Conservation (phyloP, 1,284 basidiomycete genomes). For the Trichosporon ovoides region DNA sequence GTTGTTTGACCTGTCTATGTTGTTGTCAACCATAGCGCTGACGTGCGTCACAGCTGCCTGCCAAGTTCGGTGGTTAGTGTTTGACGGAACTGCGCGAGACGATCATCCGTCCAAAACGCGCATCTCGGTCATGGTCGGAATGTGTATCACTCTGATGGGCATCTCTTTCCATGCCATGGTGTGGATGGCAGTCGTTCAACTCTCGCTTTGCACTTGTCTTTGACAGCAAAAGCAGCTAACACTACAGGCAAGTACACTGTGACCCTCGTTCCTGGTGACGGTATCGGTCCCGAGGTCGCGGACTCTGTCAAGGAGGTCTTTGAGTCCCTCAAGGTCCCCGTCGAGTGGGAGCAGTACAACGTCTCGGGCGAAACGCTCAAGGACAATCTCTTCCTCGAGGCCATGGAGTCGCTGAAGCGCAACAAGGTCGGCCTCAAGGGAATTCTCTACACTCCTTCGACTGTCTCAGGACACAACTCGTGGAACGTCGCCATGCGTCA, state of each 20-base stretch:
- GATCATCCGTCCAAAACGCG: background rate
- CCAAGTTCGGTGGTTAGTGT: conserved; percentile 89
- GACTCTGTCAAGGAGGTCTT: conserved; percentile 99
- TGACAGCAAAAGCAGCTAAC: background rate
- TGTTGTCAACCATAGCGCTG: conserved; percentile 3
- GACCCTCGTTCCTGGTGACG: conserved; percentile 92
- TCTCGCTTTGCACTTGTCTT: background rate
- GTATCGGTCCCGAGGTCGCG: conserved; percentile 94
- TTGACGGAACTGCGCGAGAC: conserved; percentile 47
- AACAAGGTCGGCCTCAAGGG: conserved; percentile 99
- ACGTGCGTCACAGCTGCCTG: conserved; percentile 59
- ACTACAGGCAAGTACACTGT: conserved; percentile 55
- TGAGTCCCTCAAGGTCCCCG: conserved; percentile 92
- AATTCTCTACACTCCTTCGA: conserved; percentile 97
- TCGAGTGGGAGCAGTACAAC: conserved; percentile 99
- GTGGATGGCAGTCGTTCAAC: background rate
- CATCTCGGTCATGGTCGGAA: background rate
- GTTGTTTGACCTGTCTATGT: conserved; percentile 10
- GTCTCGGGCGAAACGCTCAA: conserved; percentile 92
- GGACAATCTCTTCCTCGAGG: conserved; percentile 93
- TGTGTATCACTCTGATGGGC: background rate
- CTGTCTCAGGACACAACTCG: conserved; percentile 91
- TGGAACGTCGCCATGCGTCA: conserved; percentile 99
- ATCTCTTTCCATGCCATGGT: background rate
- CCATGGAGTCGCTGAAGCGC: conserved; percentile 91